Conservation (phyloP, 2,329 filamentous ascomycete species). For the Hypoxylon sp. region DNA sequence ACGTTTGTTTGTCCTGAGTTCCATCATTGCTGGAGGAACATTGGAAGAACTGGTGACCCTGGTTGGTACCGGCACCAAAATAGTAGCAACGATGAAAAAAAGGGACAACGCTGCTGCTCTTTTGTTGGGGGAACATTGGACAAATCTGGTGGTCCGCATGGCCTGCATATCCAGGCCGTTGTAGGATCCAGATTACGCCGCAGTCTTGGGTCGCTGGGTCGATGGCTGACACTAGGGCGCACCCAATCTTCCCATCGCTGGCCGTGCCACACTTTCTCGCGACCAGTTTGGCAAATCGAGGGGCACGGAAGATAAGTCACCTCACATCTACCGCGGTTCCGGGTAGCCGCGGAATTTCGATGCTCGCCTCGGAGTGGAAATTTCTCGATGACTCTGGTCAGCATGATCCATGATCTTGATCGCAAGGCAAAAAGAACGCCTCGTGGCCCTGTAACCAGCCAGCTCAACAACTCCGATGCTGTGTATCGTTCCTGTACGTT, state of each 20-base stretch:
- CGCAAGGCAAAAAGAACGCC: constrained; percentile 33
- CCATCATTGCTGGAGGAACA: background rate
- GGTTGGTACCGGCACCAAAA: constrained; percentile 30
- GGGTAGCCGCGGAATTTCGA: constrained; percentile 15
- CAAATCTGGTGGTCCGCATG: constrained; percentile 32
- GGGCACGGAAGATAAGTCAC: constrained; percentile 38
- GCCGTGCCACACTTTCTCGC: constrained; percentile 35
- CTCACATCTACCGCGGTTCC: constrained; percentile 37
- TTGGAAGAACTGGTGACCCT: constrained; percentile 18
- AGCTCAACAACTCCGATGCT: constrained; percentile 42
- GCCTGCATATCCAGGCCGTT: constrained; percentile 39
- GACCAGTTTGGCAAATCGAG: constrained; percentile 35
- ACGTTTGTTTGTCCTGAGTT: constrained; percentile 15
- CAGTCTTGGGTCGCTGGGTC: constrained; percentile 49
- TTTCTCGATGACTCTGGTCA: background rate
- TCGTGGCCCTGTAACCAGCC: constrained; percentile 42
- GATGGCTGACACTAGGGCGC: constrained; percentile 45
- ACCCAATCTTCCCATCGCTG: constrained; percentile 26
- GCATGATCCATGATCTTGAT: constrained; percentile 6
- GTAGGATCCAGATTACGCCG: constrained; percentile 47
- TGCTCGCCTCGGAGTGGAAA: constrained; percentile 14
- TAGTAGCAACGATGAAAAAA: constrained; percentile 23
- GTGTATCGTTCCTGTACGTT: constrained; percentile 48
- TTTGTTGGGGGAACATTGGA: constrained; percentile 18
- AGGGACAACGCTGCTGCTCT: constrained; percentile 12